Evolutionary conservation across 371 early-diverging fungal genomes (phyloP), one percentile per base, ranked within the genome.

Genomic region (Rhizopus sp.): DNA sequence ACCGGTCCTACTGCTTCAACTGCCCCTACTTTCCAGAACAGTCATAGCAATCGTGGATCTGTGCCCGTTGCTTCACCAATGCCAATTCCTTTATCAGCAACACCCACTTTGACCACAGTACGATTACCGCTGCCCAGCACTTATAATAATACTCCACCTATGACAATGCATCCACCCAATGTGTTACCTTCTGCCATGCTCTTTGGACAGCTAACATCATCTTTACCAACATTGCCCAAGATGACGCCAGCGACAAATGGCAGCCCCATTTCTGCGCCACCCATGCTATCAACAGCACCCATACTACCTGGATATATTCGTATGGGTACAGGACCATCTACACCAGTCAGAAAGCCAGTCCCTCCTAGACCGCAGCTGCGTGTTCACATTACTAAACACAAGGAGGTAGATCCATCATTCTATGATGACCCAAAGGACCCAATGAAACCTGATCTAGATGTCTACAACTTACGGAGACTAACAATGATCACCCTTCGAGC

Each of bases 371-470:
- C 70, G 15, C 70, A 70, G 23, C 30, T 70, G 4, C 60, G 63
- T 37, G 7, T 70, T 31, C 70, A 70, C 44, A 39, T 70, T 30
- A 32, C 55, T 23, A 62, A 63, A 29, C 60, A 59, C 13, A 23
- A 40, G n/a, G 50, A 61, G 16, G 31, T 57, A 1, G 56, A 60
- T 13, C 52, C 56, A 4, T 39, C 55, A 35, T 60, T 62, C 31
- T 66, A 59, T 54, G 63, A 72, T n/a, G 69, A 63, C 41, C 49
- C 46, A 12, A 69, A 59, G 40, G 73, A 73, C 29, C 73, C 73
- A 7, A 76, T 76, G 77, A 62, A 64, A 51, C 65, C 69, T 38
- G 71, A 70, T 44, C 52, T 76, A 40, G 77, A 76, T 53, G 56
- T 64, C 1, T 59, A 41, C 9, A 68, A 63, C 29, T 49, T 76